Base-by-base conservation (phyloP, 768 basidiomycete species). In the Termitomyces sp. region DNA sequence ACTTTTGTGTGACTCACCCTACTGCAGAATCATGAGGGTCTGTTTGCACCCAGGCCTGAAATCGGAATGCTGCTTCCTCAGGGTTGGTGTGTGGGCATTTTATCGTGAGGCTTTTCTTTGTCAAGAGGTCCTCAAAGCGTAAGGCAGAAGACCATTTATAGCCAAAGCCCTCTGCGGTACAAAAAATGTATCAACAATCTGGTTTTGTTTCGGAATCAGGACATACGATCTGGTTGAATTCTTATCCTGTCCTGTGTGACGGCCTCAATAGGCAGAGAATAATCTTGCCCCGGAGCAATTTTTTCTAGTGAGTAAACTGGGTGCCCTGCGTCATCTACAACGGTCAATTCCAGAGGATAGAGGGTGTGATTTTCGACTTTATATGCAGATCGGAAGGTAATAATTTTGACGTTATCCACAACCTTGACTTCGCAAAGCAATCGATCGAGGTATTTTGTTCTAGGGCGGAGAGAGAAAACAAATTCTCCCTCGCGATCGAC, bases 401-500 rank as follows among this genome's bases (percentile, higher is more conserved):
- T 91, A 55, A 95, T 74, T 76, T 99, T 99, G 67, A 95, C 89
- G 66, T 93, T 96, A 66, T 94, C 88, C 65, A 93, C 81, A 22
- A 99, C 87, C 57, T 84, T 86, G 61, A 99, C 85, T 63, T 96
- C 95, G 68, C 93, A 95, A 5, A 96, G 80, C 30, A 98, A 72
- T 24, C 95, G 88, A 68, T 89, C 84, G 3, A 85, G 81, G 60
- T 89, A 85, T 67, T 88, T 88, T 40, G 76, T 81, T 60, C 85
- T 80, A 13, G 96, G 94, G 8, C 93, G 86, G n/a, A 99, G 79
- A 1, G 86, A 80, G 66, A 94, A 95, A 12, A 89, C 80, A 67
- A 85, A 95, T 71, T 97, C 93, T 48, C 97, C 96, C 72, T 98
- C 97, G 40, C 86, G 80, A 66, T 98, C 94, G 16, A 98, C 96